Base-by-base conservation (phyloP, 805 yeast species). In the Yamadazyma philogaea region DNA sequence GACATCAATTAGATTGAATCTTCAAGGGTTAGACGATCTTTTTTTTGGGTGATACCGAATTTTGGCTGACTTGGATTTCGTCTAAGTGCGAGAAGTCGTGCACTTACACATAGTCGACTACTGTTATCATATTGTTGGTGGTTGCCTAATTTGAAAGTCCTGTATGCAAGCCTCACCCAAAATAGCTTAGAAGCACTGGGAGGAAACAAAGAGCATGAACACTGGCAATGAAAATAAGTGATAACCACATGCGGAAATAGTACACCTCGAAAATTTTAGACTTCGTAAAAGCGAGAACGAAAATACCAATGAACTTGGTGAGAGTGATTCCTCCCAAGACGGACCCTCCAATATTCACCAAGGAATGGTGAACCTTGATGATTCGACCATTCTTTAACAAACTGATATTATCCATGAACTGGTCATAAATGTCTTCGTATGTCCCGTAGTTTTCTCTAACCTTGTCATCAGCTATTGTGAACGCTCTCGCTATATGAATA, bases 161-260 rank as follows among this genome's bases (percentile, higher is more conserved):
- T 33, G 35, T 19, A 33, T 17, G 27, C n/a, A 18, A 30, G 16
- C 15, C 19, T 28, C n/a, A 42, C 14, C 35, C 38, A 30, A 19
- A 24, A 33, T 39, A 39, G 33, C 42, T 39, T 16, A 39, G 26
- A 7, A 84, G 59, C 4, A 87, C 78, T 0, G 99, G 99, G 40
- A 91, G 67, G 43, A 91, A 77, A 30, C 86, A 73, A 40, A 91
- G 70, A 3, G 93, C 78, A 59, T 91, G 97, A 1, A 84, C 50
- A 0, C 90, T 79, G 1, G 96, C 96, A 43, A 86, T 68, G 1
- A 84, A 47, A 7, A 91, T 83, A 46, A 91, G 70, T 0, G 89
- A 71, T 10, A 86, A 64, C 98, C 98, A 91, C 96, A 91, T 90
- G 47, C 96, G 69, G 72, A 91, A 91, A 60, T 93, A 91, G 62